Base-by-base conservation (phyloP, 345 rosid genomes). In the Viola odorata region DNA sequence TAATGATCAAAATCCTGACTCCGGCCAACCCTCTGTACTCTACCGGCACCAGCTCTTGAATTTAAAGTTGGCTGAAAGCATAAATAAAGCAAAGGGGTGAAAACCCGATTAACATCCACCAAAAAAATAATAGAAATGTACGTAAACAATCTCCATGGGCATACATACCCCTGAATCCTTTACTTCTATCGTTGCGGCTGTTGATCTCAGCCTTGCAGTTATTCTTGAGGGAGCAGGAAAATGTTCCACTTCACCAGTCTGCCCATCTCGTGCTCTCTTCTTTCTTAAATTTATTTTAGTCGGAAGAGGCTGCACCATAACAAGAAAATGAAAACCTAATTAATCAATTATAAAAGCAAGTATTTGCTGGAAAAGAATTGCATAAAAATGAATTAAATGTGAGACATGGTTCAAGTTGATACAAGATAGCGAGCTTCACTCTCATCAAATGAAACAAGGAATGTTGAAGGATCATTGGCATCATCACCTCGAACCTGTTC, bases 231-330 rank as follows among this genome's bases (percentile, higher is more conserved):
- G 99, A 60, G 71, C 80, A 7, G 96, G 88, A 57, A 88, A 86
- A 72, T 91, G 96, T 74, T 90, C 99, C 23, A 85, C 69, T 68
- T 94, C 96, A 8, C 76, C 74, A 13, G 90, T 69, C 75, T 92
- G 86, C 68, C 96, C 97, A 72, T 88, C 99, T 47, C 73, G 77
- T 42, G 97, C 85, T 78, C 92, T 86, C 82, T 79, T 88, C 78
- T 84, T 94, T 69, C 84, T 85, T 71, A 94, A 69, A 69, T 58
- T 85, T 53, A 94, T 82, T 78, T 78, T 88, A 53, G 90, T 88
- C n/a, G 95, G 95, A 70, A 85, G 91, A 62, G 99, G 95, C 99
- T 94, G 82, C 69, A 77, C 57, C 40, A 60, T 16, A 45, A 60
- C 10, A 44, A 42, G 38, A 55, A 55, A 37, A 50, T 10, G 51